These are phyloP conservation scores for Lichina pygmaea DNA, from an alignment of 495 filamentous ascomycete genomes.

Conservation along the genomic window DNA sequence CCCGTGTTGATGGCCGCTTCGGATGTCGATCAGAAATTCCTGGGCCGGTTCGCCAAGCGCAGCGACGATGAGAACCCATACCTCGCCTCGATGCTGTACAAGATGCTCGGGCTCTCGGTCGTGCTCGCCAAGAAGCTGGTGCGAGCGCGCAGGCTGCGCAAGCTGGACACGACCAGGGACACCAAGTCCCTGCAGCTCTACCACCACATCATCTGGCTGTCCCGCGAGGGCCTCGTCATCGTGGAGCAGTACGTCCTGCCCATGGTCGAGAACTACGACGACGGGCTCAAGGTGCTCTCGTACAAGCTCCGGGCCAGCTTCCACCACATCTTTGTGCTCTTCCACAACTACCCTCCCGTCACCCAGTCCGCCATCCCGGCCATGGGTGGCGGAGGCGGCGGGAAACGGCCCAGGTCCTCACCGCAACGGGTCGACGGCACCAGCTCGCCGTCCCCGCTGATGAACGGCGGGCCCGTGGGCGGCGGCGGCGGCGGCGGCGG, in stretches of 20 bases:
- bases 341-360: slow-evolving; percentile 52
- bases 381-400: slow-evolving; percentile 7
- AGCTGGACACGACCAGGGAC: slow-evolving; percentile 48
- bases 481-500: slow-evolving; percentile 8
- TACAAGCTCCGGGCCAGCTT: slow-evolving; percentile 84
- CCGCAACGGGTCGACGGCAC: neutral
- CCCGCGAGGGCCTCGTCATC: slow-evolving; percentile 69
- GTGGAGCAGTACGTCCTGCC: slow-evolving; percentile 70
- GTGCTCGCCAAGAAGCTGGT: slow-evolving; percentile 67
- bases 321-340: slow-evolving; percentile 89
- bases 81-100: slow-evolving; percentile 60
- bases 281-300: slow-evolving; percentile 58
- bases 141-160: slow-evolving; percentile 59
- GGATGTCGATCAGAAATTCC: slow-evolving; percentile 89
- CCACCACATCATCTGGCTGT: slow-evolving; percentile 86
- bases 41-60: slow-evolving; percentile 57
- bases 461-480: slow-evolving; percentile 2
- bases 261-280: slow-evolving; percentile 31
- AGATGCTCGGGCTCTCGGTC: slow-evolving; percentile 71
- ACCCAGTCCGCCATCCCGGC: slow-evolving; percentile 16
- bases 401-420: slow-evolving; percentile 8
- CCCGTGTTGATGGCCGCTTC: slow-evolving; percentile 53
- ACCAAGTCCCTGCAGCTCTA: slow-evolving; percentile 64
- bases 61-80: slow-evolving; percentile 44
- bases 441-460: neutral